Evolutionary conservation across 176 grass and related monocot genomes (phyloP).

Genomic region (Oryza brachyantha): DNA sequence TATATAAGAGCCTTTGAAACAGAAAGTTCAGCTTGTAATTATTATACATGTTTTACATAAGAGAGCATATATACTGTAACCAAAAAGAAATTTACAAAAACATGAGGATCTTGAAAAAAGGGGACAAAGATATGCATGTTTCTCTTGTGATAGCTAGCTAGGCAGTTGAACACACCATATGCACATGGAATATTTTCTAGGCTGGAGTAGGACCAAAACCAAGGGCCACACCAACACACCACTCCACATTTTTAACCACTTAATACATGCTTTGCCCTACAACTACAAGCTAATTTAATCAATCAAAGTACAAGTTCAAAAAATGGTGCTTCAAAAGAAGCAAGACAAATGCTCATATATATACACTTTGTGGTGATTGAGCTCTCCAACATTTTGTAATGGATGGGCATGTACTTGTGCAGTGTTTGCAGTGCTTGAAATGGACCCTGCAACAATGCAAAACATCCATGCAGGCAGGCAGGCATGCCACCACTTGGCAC

Average conservation of each 20-base stretch:
- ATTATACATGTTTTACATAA: neutral
- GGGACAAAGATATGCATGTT: neutral
- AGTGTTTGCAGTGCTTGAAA: neutral
- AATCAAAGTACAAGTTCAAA: neutral
- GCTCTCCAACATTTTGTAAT: neutral
- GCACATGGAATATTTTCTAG: neutral
- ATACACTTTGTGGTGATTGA: neutral
- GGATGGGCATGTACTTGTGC: neutral
- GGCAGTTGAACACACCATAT: neutral
- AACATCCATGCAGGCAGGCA: too few species aligned
- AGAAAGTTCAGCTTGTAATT: too few species aligned
- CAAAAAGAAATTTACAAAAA: neutral
- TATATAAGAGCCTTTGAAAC: neutral
- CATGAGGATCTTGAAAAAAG: neutral
- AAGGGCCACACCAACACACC: neutral
- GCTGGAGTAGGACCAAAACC: neutral
- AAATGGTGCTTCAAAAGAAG: neutral
- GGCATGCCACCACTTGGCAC: neutral
- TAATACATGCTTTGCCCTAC: neutral
- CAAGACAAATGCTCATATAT: too few species aligned
- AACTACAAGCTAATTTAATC: neutral
- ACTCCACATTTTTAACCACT: neutral
- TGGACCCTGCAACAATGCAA: neutral
- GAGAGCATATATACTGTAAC: neutral
- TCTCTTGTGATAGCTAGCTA: neutral